Conservation (phyloP, 2,329 filamentous ascomycete genomes). For the Hysterium pulicare region DNA sequence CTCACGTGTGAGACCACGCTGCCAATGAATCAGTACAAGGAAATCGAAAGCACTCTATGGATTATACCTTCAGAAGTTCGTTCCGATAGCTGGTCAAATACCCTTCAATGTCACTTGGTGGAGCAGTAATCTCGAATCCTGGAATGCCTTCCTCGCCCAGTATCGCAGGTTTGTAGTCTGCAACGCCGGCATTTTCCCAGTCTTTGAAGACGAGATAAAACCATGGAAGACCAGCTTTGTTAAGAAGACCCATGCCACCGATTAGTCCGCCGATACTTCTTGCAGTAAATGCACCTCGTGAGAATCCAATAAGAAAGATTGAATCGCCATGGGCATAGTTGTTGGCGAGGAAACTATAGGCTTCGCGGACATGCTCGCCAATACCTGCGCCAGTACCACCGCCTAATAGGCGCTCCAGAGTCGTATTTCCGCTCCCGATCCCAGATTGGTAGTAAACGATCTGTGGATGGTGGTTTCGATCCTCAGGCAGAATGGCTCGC, state of each 20-base stretch:
- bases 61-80: constrained; percentile 35
- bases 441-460: constrained; percentile 43
- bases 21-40: constrained; percentile 1
- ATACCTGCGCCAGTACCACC: constrained; percentile 28
- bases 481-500: constrained; percentile 32
- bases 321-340: constrained; percentile 57
- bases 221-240: constrained; percentile 10
- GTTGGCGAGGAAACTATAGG: constrained; percentile 60
- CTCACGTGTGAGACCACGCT: constrained; percentile 36
- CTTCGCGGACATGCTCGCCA: constrained; percentile 54
- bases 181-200: constrained; percentile 14
- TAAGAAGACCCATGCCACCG: constrained; percentile 16
- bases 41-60: background rate
- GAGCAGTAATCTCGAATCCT: constrained; percentile 4
- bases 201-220: constrained; percentile 16
- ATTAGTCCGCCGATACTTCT: constrained; percentile 20
- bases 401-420: constrained; percentile 10
- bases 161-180: constrained; percentile 4
- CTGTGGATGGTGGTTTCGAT: constrained; percentile 28
- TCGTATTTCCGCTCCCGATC: constrained; percentile 29
- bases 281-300: constrained; percentile 54
- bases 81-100: constrained; percentile 30
- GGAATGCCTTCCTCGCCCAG: background rate
- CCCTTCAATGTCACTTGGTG: constrained; percentile 2
- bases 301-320: constrained; percentile 55